Evolutionary conservation across 371 early-diverging fungal genomes (phyloP), one percentile per base, ranked within the genome.

Genomic region (Batrachochytrium dendrobatidis): DNA sequence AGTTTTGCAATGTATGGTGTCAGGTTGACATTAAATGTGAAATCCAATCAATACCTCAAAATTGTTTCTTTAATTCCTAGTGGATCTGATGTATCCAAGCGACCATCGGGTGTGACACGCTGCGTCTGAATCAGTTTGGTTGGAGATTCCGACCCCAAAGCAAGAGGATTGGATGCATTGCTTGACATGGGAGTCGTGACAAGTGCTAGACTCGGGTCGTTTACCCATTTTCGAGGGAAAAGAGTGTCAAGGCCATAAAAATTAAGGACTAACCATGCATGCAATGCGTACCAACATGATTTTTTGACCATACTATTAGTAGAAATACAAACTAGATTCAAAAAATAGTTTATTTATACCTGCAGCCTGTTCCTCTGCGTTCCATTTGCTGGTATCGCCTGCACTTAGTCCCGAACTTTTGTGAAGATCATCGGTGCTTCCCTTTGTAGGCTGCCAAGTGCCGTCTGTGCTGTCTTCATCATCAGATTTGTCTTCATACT

Each of bases 81-180:
- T 8, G 76, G 76, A 59, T 75, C 76, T 7, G 66, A 58, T 20
- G 62, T 28, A 51, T 72, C 75, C 3, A 64, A 6, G n/a, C n/a
- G n/a, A n/a, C n/a, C n/a, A n/a, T n/a, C n/a, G n/a, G n/a, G n/a
- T n/a, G n/a, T n/a, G n/a, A n/a, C n/a, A n/a, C n/a, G n/a, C n/a
- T n/a, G n/a, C n/a, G n/a, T n/a, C n/a, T 0, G 33, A 26, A 24
- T 12, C 52, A n/a, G 56, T 52, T 10, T 24, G 44, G 7, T 46
- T 44, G 26, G 18, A 20, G 24, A 10, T 15, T 4, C 2, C 24
- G 2, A 33, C 55, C 18, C 6, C 15, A 30, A 1, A 46, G n/a
- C 31, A 22, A 22, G 25, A 46, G 22, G 24, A 17, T 15, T 25
- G 22, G 20, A n/a, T n/a, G 12, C 50, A 15, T 22, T 18, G 31